Evolutionary conservation across 208 protist species (phyloP).

Genomic region (Leishmania braziliensis): DNA sequence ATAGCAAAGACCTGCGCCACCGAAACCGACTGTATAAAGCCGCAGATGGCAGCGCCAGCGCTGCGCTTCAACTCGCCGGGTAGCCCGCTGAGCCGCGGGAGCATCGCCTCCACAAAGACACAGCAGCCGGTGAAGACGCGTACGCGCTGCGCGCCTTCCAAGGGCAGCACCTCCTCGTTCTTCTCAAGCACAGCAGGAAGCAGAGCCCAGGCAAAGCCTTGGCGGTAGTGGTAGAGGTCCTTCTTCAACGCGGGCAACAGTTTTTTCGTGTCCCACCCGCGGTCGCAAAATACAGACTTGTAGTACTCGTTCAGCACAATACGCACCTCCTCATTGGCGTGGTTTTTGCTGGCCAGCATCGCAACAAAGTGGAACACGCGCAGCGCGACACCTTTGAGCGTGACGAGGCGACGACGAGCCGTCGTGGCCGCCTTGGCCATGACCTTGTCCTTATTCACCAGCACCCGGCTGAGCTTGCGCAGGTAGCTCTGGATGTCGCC

Average conservation of each 20-base stretch:
- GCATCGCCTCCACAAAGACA: constrained; percentile 72
- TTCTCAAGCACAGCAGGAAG: constrained; percentile 77
- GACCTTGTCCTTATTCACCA: constrained; percentile 49
- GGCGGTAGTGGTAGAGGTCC: constrained; percentile 88
- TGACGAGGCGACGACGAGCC: constrained; percentile 58
- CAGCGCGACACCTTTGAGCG: constrained; percentile 67
- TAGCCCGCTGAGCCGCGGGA: constrained; percentile 77
- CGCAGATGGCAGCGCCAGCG: constrained; percentile 43
- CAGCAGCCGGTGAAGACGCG: constrained; percentile 78
- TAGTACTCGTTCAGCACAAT: constrained; percentile 85
- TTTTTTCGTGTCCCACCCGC: constrained; percentile 85
- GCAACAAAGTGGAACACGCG: constrained; percentile 82
- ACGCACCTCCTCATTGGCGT: constrained; percentile 82
- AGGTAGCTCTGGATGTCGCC: constrained; percentile 90
- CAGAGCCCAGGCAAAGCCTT: constrained; percentile 85
- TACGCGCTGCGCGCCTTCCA: constrained; percentile 72
- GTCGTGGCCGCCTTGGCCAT: constrained; percentile 52
- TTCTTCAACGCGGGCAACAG: constrained; percentile 70
- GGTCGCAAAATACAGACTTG: constrained; percentile 90
- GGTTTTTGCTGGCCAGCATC: constrained; percentile 89
- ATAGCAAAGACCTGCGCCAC: constrained; percentile 71
- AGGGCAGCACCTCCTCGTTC: constrained; percentile 63
- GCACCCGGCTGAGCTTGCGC: constrained; percentile 66
- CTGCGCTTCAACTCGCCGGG: constrained; percentile 55
- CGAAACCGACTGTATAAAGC: constrained; percentile 68